These are phyloP conservation scores for Clonostachys chloroleuca DNA, from an alignment of 2,329 filamentous ascomycete genomes.

Conservation along the genomic window DNA sequence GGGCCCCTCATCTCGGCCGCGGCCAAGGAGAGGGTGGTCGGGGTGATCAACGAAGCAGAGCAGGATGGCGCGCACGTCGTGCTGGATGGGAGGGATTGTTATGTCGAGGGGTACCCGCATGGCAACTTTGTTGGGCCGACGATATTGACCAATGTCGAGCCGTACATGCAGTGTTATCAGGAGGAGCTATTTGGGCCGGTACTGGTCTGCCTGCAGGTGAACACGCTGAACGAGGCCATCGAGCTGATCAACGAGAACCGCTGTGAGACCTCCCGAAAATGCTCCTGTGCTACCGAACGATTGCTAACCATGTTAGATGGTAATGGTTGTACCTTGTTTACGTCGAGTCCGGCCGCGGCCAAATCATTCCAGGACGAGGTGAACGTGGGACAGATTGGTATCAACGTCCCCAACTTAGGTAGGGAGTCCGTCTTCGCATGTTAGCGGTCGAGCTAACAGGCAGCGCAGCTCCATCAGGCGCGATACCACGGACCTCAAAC, in stretches of 20 bases:
- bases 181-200: conserved; percentile 82
- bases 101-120: conserved; percentile 73
- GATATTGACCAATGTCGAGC: conserved; percentile 71
- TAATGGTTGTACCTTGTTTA: background rate
- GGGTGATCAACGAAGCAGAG: conserved; percentile 70
- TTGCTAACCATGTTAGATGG: no score
- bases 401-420: conserved; percentile 65
- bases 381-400: conserved; percentile 72
- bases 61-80: conserved; percentile 76
- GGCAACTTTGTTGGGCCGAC: conserved; percentile 76
- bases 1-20: conserved; percentile 78
- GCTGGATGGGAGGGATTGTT: conserved; percentile 72
- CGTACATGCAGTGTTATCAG: conserved; percentile 71
- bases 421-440: no score
- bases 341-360: background rate
- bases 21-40: conserved; percentile 73
- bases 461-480: no score
- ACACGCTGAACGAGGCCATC: conserved; percentile 71
- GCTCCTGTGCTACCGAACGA: no score
- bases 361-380: conserved; percentile 64
- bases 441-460: no score
- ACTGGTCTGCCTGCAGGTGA: conserved; percentile 68
- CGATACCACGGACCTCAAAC: no score
- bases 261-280: no score
- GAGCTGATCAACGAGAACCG: conserved; percentile 68